phyloP scores from a whole-genome alignment of 1,284 basidiomycete genomes.

The Earliella scabrosa region DNA sequence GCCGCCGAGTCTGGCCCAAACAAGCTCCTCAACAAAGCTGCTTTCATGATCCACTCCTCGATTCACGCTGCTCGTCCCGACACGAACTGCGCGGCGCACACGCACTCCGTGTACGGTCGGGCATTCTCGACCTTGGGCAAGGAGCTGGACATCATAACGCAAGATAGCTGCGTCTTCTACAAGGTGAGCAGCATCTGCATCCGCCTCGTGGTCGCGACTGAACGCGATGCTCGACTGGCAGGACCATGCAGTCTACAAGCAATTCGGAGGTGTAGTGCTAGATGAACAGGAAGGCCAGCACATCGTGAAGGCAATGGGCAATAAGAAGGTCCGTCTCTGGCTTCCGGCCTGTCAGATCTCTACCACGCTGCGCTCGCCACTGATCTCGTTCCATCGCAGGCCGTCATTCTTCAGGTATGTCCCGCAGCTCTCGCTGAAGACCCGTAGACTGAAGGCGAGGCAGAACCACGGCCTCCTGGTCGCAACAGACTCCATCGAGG shows the following conservation, averaged over 20 bases:
- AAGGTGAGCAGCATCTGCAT: conserved; percentile 23
- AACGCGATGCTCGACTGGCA: conserved; percentile 13
- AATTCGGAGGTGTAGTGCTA: conserved; percentile 62
- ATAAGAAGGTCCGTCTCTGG: neutral
- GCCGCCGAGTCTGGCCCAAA: conserved; percentile 43
- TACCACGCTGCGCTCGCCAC: neutral
- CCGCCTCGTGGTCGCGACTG: neutral
- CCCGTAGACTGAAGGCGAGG: neutral
- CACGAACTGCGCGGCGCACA: conserved; percentile 67
- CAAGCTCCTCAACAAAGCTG: conserved; percentile 48
- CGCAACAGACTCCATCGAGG: conserved; percentile 45
- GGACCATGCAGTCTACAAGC: conserved; percentile 46
- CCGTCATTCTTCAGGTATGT: conserved; percentile 29
- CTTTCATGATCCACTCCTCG: conserved; percentile 57
- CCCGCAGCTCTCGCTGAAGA: neutral
- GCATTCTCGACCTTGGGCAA: conserved; percentile 63
- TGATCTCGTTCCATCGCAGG: conserved; percentile 10
- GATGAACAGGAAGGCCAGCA: conserved; percentile 58
- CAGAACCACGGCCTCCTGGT: conserved; percentile 63
- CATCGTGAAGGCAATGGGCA: conserved; percentile 58
- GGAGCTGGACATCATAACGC: conserved; percentile 55
- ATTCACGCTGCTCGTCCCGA: conserved; percentile 66
- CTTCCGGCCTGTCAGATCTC: neutral
- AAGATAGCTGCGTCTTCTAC: conserved; percentile 53
- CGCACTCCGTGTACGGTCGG: conserved; percentile 65